Conservation (phyloP, 768 basidiomycete species). For the Auricularia sp. region DNA sequence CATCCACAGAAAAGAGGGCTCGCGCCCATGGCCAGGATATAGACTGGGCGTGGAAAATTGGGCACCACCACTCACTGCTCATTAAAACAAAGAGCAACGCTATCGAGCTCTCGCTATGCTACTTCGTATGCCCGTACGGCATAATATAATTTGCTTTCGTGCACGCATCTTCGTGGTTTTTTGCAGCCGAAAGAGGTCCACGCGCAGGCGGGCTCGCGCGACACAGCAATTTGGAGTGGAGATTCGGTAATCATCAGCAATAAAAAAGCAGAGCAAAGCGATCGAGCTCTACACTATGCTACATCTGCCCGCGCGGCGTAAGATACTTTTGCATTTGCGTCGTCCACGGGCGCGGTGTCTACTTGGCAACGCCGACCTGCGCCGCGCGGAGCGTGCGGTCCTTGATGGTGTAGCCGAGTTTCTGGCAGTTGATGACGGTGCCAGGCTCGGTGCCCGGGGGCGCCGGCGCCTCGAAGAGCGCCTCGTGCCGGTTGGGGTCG, state of each 20-base stretch:
- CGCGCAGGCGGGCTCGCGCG: slow-evolving; percentile 31
- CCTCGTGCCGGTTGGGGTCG: slow-evolving; percentile 93
- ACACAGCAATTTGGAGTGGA: no score
- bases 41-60: no score
- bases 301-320: background rate
- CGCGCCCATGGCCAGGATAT: no score
- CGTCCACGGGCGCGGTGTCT: no score
- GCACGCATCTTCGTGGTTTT: no score
- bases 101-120: no score
- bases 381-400: slow-evolving; percentile 88
- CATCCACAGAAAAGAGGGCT: slow-evolving; percentile 13
- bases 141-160: no score
- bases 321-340: background rate
- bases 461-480: slow-evolving; percentile 85
- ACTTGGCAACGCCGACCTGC: slow-evolving; percentile 89
- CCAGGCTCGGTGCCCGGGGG: slow-evolving; percentile 78
- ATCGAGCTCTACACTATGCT: background rate
- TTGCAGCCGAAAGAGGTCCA: slow-evolving; percentile 57
- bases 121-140: no score
- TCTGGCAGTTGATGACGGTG: slow-evolving; percentile 82
- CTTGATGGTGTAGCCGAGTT: slow-evolving; percentile 89
- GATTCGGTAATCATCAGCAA: no score
- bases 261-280: no score
- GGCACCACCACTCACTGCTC: no score
- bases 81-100: no score